Conservation (phyloP, 768 basidiomycete genomes). For the Lanmaoa pseudosensibilis region DNA sequence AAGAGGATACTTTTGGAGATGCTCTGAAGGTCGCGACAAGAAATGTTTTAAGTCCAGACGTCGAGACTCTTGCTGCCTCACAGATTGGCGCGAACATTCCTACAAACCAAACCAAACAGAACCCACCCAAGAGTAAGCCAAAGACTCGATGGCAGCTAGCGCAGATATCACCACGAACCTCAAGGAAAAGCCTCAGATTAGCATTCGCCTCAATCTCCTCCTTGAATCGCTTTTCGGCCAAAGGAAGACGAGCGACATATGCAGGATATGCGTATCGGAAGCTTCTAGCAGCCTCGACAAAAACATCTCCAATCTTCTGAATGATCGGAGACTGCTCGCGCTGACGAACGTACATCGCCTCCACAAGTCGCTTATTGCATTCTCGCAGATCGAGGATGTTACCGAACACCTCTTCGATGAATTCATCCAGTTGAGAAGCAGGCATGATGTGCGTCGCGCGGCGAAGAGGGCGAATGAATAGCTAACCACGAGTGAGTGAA, state of each 20-base stretch:
- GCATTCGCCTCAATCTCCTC: conserved; percentile 83
- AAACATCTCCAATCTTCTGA: conserved; percentile 83
- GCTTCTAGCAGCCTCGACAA: conserved; percentile 82
- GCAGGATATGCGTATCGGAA: conserved; percentile 85
- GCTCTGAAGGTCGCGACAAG: conserved; percentile 60
- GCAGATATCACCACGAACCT: conserved; percentile 48
- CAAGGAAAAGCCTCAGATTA: conserved; percentile 80
- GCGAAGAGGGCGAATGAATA: conserved; percentile 57
- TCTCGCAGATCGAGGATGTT: conserved; percentile 87
- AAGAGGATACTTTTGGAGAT: conserved; percentile 70
- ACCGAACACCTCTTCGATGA: conserved; percentile 87
- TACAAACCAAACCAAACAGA: background rate
- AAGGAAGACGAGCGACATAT: conserved; percentile 81
- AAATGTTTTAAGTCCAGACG: conserved; percentile 64
- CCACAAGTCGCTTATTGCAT: conserved; percentile 78
- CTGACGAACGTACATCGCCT: conserved; percentile 84
- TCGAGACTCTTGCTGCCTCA: conserved; percentile 53
- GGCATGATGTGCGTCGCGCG: conserved; percentile 59
- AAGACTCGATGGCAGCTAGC: background rate
- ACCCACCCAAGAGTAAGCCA: conserved; percentile 3
- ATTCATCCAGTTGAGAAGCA: conserved; percentile 63
- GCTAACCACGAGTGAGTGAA: conserved; percentile 32
- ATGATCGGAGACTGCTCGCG: conserved; percentile 81
- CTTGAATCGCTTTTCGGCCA: conserved; percentile 83
- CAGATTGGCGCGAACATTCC: conserved; percentile 44